These are phyloP conservation scores for Gossypium lobatum DNA, from an alignment of 441 rosid species.

Conservation along the genomic window DNA sequence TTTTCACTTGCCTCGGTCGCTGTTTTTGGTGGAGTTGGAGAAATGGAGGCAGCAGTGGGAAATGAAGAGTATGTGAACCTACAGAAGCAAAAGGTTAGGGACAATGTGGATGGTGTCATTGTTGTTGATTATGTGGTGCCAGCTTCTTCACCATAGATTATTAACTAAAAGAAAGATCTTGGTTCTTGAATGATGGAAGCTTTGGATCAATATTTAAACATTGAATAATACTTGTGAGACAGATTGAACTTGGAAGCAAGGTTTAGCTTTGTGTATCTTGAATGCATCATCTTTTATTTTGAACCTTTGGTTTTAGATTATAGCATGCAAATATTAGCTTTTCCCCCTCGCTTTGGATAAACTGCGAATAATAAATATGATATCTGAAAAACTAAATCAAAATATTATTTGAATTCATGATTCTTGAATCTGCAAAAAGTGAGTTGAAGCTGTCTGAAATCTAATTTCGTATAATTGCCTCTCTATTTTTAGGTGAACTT, in stretches of 20 bases:
- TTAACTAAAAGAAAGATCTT: neutral
- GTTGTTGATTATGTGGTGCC: conserved; percentile 56
- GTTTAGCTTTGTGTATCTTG: neutral
- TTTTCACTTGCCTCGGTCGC: conserved; percentile 71
- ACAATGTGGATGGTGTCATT: conserved; percentile 52
- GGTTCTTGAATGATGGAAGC: neutral
- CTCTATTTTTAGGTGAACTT: no score
- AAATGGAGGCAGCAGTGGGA: conserved; percentile 46
- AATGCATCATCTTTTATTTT: neutral
- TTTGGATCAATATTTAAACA: neutral
- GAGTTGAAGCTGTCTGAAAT: no score
- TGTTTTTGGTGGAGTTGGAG: conserved; percentile 39
- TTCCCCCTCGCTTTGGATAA: neutral
- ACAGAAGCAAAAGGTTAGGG: conserved; percentile 55
- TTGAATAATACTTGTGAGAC: conserved; percentile 3
- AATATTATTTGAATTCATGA: no score
- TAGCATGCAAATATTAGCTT: neutral
- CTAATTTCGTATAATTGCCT: no score
- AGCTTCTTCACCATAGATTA: conserved; percentile 22
- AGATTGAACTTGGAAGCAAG: neutral
- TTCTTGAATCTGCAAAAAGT: no score
- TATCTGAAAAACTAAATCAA: no score
- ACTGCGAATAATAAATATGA: no score
- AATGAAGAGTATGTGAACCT: conserved; percentile 37
- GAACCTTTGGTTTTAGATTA: neutral